Conservation (phyloP, 306 rosid genomes). For the Inga oerstediana region DNA sequence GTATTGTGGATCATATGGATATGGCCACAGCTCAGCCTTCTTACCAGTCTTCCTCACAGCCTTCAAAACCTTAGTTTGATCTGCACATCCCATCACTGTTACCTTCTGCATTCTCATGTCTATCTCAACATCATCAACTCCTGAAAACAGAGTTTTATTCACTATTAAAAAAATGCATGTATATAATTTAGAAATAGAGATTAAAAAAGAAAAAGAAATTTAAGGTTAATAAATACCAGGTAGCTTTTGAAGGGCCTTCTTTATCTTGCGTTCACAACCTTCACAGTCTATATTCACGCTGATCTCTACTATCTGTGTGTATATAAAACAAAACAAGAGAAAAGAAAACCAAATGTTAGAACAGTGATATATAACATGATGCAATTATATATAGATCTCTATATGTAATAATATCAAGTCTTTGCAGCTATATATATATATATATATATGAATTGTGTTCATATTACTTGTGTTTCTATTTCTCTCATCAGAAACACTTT, state of each 20-base stretch:
- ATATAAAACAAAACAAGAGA: not conserved
- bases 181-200: not conserved
- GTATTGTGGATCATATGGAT: conserved; percentile 58
- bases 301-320: conserved; percentile 61
- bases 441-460: not conserved
- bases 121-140: conserved; percentile 65
- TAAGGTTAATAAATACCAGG: conserved; percentile 40
- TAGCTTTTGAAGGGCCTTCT: conserved; percentile 58
- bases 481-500: too few species aligned
- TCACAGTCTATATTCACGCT: conserved; percentile 68
- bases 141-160: conserved; percentile 29
- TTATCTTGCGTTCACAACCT: conserved; percentile 70
- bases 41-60: conserved; percentile 61
- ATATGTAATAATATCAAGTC: not conserved
- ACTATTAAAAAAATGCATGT: not conserved
- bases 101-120: conserved; percentile 70
- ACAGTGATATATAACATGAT: not conserved
- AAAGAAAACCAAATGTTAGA: not conserved
- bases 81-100: conserved; percentile 81
- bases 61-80: conserved; percentile 58
- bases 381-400: not conserved
- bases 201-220: not conserved
- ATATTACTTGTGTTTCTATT: too few species aligned
- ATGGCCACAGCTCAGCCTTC: conserved; percentile 78
- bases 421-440: not conserved